Conservation (phyloP, 345 rosid species). For the Gossypioides kirkii region DNA sequence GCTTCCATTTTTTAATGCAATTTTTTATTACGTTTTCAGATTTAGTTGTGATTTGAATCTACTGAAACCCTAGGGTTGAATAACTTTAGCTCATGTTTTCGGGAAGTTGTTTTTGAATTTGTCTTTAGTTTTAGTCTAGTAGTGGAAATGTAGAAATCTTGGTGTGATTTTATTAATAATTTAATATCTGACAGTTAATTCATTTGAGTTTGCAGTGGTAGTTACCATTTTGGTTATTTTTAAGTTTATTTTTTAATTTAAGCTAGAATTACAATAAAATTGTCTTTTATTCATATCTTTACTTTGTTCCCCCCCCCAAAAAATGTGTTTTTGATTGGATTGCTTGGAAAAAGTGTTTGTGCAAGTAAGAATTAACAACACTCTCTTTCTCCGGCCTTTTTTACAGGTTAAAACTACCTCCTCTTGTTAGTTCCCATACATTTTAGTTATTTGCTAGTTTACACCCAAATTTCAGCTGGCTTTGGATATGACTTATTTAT, state of each 20-base stretch:
- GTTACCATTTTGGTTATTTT: no score
- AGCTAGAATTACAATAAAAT: no score
- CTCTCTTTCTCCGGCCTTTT: not conserved
- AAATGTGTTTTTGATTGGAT: not conserved
- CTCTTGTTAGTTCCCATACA: not conserved
- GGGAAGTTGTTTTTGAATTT: not conserved
- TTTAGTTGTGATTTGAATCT: constrained; percentile 5
- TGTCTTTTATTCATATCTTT: no score
- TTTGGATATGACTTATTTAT: no score
- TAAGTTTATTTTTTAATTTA: no score
- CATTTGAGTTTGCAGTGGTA: no score
- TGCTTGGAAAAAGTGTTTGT: not conserved
- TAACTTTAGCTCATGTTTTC: not conserved
- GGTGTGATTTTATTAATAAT: no score
- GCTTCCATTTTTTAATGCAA: no score
- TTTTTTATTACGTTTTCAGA: not conserved
- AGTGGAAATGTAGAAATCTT: no score
- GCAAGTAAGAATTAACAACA: not conserved
- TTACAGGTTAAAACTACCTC: not conserved
- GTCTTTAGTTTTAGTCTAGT: not conserved
- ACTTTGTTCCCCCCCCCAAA: no score
- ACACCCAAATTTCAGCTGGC: not conserved
- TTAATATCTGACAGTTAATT: no score
- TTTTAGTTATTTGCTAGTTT: not conserved
- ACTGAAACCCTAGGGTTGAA: constrained; percentile 19